phyloP scores from a whole-genome alignment of 805 yeast species.

The Schwanniomyces sp. region DNA sequence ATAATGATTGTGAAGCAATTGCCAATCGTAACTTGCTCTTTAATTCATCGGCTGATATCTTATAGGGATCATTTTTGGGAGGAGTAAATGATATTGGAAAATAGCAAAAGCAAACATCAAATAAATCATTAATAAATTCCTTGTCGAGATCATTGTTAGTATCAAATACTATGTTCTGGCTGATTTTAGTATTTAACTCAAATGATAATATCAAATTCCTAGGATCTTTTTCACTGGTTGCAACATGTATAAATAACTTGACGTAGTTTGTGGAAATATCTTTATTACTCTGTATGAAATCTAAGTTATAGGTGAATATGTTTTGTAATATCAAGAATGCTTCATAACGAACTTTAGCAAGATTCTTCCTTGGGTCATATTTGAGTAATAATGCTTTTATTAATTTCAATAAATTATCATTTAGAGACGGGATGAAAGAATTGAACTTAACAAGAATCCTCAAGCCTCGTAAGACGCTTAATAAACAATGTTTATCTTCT shows the following conservation, averaged over 20 bases:
- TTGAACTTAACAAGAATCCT: conserved; percentile 50
- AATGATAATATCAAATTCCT: conserved; percentile 76
- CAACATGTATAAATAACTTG: conserved; percentile 60
- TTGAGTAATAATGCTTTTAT: conserved; percentile 31
- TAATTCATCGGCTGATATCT: conserved; percentile 72
- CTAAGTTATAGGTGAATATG: conserved; percentile 23
- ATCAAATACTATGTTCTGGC: conserved; percentile 34
- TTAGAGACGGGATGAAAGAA: conserved; percentile 36
- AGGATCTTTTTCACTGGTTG: conserved; percentile 94
- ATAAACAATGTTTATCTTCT: conserved; percentile 58
- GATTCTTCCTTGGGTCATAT: conserved; percentile 56
- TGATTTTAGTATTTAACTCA: conserved; percentile 49
- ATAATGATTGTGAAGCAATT: conserved; percentile 57
- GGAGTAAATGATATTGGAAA: conserved; percentile 96
- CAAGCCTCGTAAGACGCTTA: conserved; percentile 56
- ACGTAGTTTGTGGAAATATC: conserved; percentile 44
- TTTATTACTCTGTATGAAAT: conserved; percentile 13
- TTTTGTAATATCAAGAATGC: conserved; percentile 50
- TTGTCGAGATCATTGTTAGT: conserved; percentile 30
- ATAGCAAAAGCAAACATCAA: conserved; percentile 89
- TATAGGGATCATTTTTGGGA: conserved; percentile 85
- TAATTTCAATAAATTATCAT: conserved; percentile 33
- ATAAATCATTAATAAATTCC: conserved; percentile 61
- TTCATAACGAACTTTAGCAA: conserved; percentile 62
- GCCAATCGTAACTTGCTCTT: conserved; percentile 61